These are phyloP conservation scores for Podochytrium sp. DNA, from an alignment of 192 early-diverging fungal genomes.

Conservation along the genomic window DNA sequence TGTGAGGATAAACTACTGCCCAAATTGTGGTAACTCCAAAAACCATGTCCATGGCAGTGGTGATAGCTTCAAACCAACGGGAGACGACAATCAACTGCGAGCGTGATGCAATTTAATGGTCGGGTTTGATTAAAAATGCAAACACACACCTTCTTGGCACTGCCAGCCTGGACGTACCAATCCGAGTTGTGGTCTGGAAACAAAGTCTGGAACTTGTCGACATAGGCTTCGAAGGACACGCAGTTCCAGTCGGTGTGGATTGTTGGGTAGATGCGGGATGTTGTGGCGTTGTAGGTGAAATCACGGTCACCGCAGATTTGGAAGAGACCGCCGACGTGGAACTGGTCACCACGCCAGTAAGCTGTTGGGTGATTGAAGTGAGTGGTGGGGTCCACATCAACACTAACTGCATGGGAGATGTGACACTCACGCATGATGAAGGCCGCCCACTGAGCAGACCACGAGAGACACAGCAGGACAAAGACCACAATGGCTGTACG, in stretches of 20 bases:
- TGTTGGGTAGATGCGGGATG: neutral
- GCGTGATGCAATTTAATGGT: no score
- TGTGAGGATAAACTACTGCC: neutral
- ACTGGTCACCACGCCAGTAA: slow-evolving; percentile 19
- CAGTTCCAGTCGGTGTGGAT: neutral
- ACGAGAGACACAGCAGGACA: neutral
- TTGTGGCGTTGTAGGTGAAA: neutral
- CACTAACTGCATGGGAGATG: no score
- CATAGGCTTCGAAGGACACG: neutral
- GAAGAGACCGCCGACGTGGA: slow-evolving; percentile 18
- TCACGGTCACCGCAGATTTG: slow-evolving; percentile 17
- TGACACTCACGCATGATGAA: neutral
- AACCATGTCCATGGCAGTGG: slow-evolving; percentile 13
- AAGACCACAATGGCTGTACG: neutral
- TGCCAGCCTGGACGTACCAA: neutral
- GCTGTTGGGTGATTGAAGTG: no score
- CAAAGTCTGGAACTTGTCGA: neutral
- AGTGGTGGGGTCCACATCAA: no score
- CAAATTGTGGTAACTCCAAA: slow-evolving; percentile 14
- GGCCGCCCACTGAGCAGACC: neutral
- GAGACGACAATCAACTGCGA: neutral
- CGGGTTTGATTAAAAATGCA: no score
- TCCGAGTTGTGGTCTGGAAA: neutral
- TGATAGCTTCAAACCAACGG: neutral
- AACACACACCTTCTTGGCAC: no score